Base-by-base conservation (phyloP, 1,139 yeast species). In the Saccharomyces hybrid region DNA sequence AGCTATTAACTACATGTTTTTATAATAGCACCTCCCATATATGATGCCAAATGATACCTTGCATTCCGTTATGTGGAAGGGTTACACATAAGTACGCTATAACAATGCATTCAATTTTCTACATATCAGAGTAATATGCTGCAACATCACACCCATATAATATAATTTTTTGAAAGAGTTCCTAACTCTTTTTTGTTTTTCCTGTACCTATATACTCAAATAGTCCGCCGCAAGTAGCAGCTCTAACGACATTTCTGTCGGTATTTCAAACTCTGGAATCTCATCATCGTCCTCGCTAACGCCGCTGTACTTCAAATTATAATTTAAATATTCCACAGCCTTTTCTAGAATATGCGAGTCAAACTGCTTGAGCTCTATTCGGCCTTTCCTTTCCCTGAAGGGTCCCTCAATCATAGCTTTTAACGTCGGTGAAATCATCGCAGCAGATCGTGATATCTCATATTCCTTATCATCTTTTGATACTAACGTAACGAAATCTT, bases 211-310 rank as follows among this genome's bases (percentile, higher is more conserved):
- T 52, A 71, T 67, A 66, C 88, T 93, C 63, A 90, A 75, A 67
- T 82, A 90, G 68, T 91, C 98, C 0, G 98, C 96, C 34, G 96
- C 96, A 44, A 93, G 95, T 50, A 93, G 73, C 61, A 93, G 74
- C 66, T 93, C 98, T 60, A 93, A 75, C 0, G 98, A 97, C 79
- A 91, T 81, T 63, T 89, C 97, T 0, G 98, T 93, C 0, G 98
- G 97, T 1, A 93, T 83, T 49, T 86, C 85, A 69, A 93, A 93
- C 57, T 88, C 95, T 0, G 96, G 96, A 9, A 88, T 82, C 52
- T 79, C 82, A 0, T 78, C 79, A 27, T 75, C 73, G 13, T 52
- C 56, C 14, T 42, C 81, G 1, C 79, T 82, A 47, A 74, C 76
- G 55, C 83, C 87, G 59, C 76, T 80, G 66, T 87, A 88, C 64